phyloP scores from a whole-genome alignment of 345 rosid species.

The Populus deltoides region DNA sequence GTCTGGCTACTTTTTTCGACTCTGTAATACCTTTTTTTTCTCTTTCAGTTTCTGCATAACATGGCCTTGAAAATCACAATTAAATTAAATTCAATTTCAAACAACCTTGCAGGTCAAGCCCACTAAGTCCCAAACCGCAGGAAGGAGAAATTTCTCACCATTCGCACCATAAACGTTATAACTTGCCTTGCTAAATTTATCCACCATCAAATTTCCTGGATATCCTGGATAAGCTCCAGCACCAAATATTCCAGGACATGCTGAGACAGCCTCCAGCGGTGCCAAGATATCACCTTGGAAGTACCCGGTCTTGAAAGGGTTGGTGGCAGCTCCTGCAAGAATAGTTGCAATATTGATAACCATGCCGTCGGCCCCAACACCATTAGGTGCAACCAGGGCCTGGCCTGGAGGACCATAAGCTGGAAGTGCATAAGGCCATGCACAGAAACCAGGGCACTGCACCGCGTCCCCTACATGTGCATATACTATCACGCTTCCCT shows the following conservation, averaged over 20 bases:
- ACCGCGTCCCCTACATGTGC: slow-evolving; percentile 23
- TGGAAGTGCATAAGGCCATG: slow-evolving; percentile 28
- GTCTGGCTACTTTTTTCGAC: neutral
- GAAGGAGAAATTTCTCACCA: slow-evolving; percentile 22
- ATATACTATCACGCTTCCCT: slow-evolving; percentile 6
- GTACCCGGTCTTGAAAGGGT: slow-evolving; percentile 24
- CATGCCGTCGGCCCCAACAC: slow-evolving; percentile 22
- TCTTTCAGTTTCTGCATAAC: neutral
- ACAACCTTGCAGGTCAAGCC: slow-evolving; percentile 11
- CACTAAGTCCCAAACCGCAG: slow-evolving; percentile 18
- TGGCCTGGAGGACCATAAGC: slow-evolving; percentile 25
- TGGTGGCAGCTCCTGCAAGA: slow-evolving; percentile 28
- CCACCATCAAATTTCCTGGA: slow-evolving; percentile 20
- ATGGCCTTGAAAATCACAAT: neutral
- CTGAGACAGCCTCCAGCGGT: slow-evolving; percentile 25
- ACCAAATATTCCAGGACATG: slow-evolving; percentile 33
- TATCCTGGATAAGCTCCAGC: slow-evolving; percentile 29
- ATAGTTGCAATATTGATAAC: slow-evolving; percentile 23
- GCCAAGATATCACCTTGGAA: slow-evolving; percentile 25
- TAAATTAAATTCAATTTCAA: neutral
- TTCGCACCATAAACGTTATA: slow-evolving; percentile 19
- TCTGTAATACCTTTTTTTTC: neutral
- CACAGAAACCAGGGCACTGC: slow-evolving; percentile 30
- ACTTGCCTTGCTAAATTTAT: slow-evolving; percentile 23
- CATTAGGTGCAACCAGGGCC: slow-evolving; percentile 24